Percentiles rank a stretch among this genome's conserved stretches.
These are phyloP conservation scores for Rhodomyrtus psidioides DNA, from an alignment of 441 rosid species.

Conservation along the genomic window DNA sequence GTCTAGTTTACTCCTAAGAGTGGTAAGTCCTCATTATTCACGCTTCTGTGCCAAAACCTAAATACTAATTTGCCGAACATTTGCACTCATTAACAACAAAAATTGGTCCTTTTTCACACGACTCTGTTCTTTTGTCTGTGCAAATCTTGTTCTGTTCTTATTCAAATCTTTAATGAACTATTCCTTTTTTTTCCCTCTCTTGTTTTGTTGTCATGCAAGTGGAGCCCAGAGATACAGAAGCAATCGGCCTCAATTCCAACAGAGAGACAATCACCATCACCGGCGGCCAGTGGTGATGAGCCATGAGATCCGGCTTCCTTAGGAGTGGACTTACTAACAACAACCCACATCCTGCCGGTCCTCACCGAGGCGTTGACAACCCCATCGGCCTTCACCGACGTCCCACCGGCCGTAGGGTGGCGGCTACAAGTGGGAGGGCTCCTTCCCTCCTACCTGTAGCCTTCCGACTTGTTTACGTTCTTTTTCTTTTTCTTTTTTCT, in stretches of 20 bases:
- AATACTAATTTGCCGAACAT: neutral
- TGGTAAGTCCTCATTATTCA: conserved; percentile 3
- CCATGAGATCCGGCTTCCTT: conserved; percentile 38
- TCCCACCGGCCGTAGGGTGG: too few relatives aligned
- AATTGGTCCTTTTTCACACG: neutral
- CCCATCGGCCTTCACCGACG: too few relatives aligned
- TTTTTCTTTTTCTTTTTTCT: too few relatives aligned
- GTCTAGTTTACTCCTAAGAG: neutral
- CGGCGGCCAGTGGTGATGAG: conserved; percentile 13
- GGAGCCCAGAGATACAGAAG: conserved; percentile 7
- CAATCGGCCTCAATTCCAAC: too few relatives aligned
- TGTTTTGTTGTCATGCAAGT: conserved; percentile 5
- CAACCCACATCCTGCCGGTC: neutral
- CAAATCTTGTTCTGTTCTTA: neutral
- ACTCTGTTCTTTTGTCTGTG: neutral
- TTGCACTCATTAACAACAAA: neutral
- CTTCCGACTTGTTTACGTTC: too few relatives aligned
- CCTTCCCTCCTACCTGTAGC: too few relatives aligned
- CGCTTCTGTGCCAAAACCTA: neutral
- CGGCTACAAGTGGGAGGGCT: too few relatives aligned
- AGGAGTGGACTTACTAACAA: conserved; percentile 54
- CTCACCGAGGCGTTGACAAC: too few relatives aligned
- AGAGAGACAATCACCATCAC: conserved; percentile 3
- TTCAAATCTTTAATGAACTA: too few relatives aligned
- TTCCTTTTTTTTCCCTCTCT: neutral